phyloP scores from a whole-genome alignment of 2,329 filamentous ascomycete genomes.

The Diaporthe ilicicola region DNA sequence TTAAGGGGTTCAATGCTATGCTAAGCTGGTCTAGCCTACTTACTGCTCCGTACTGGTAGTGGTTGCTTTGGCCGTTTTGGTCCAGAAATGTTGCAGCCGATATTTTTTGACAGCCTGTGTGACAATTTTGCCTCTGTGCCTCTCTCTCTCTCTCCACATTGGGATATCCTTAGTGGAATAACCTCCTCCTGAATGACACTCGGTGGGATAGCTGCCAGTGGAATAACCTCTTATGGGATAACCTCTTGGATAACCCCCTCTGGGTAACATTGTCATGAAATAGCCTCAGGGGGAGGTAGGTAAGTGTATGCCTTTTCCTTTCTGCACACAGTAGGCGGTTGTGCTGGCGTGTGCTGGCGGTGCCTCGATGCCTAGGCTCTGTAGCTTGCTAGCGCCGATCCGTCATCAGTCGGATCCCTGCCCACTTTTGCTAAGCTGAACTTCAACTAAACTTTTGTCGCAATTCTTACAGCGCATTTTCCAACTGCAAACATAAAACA shows the following conservation, averaged over 20 bases:
- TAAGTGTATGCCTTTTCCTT: too few species aligned
- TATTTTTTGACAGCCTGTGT: too few species aligned
- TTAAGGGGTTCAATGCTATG: slow-evolving; percentile 4
- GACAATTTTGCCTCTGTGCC: too few species aligned
- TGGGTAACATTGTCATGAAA: background rate
- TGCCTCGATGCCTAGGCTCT: too few species aligned
- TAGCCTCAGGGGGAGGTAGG: too few species aligned
- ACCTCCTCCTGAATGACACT: background rate
- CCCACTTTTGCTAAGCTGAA: background rate
- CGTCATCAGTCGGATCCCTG: background rate
- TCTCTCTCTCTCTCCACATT: too few species aligned
- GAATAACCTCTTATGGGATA: background rate
- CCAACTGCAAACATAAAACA: too few species aligned
- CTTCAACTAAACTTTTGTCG: background rate
- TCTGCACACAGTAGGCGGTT: too few species aligned
- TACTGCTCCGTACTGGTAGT: background rate
- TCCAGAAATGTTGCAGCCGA: too few species aligned
- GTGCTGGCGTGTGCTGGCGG: too few species aligned
- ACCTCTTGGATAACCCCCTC: background rate
- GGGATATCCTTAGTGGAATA: background rate
- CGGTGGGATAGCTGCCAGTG: too few species aligned
- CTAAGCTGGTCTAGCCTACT: background rate
- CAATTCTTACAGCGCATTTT: background rate
- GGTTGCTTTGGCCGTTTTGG: background rate
- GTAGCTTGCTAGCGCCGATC: slow-evolving; percentile 1